Base-by-base conservation (phyloP, 805 yeast genomes). In the Wickerhamiella spandovensis region DNA sequence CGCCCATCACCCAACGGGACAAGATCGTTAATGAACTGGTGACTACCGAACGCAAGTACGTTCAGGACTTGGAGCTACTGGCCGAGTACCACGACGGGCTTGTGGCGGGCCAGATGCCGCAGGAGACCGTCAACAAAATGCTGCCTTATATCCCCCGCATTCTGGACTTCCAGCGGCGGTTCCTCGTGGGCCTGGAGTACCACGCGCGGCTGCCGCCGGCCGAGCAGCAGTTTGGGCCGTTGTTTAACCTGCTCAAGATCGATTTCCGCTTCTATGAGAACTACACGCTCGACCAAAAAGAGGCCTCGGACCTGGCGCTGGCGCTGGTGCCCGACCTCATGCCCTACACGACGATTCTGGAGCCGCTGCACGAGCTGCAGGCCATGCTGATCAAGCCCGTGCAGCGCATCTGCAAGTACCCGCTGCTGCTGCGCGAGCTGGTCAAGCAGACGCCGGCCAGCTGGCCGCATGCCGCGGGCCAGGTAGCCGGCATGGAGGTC, bases 351-450 rank as follows among this genome's bases (percentile, higher is more conserved):
- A 62, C 69, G 20, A 67, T 88, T 39, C 78, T 89, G 53, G 90
- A 81, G 56, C 90, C 92, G 24, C 83, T 86, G 43, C 81, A 88
- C 62, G 98, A 90, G 65, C 72, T 92, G 49, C 97, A 85, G 63
- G 81, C 90, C 47, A 85, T 85, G 65, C 72, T 92, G 42, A 78
- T 92, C 58, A 92, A 90, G 64, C 99, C 99, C 0, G 86, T 92
- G 38, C 99, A 92, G 70, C 76, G 99, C 55, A 74, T 92, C n/a
- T 86, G 96, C 72, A 86, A 89, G 64, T 92, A 92, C 65, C 98
- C 97, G 1, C 68, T 92, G 48, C 71, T 92, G 46, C 67, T 92
- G 42, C 58, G 59, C 58, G 92, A 86, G 61, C 71, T 92, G 48
- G 64, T 85, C 47, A 87, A 86, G 62, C 64, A 72, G 47, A 76